Conservation (phyloP, 2,329 filamentous ascomycete species). For the Bimuria novae-zelandiae region DNA sequence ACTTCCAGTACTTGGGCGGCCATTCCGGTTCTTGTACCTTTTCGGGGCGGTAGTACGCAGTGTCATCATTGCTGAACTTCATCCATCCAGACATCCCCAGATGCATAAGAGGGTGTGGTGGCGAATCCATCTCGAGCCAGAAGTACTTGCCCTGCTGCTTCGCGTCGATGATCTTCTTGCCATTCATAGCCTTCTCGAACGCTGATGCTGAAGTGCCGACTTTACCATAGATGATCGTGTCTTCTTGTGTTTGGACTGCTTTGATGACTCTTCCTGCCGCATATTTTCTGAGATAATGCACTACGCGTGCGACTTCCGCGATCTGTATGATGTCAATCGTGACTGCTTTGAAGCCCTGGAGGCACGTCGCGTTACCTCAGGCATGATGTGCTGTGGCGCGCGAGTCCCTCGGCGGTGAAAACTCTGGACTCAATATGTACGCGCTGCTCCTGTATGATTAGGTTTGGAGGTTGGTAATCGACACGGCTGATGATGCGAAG, state of each 20-base stretch:
- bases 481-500: neutral
- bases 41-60: conserved; percentile 75
- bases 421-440: neutral
- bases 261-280: conserved; percentile 82
- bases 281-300: conserved; percentile 81
- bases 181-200: conserved; percentile 73
- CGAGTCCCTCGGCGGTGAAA: neutral
- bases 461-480: neutral
- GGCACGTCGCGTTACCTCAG: conserved; percentile 36
- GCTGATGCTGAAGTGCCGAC: conserved; percentile 77
- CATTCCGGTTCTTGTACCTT: conserved; percentile 66
- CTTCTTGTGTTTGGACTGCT: conserved; percentile 73
- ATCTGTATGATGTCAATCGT: conserved; percentile 44
- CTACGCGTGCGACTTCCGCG: conserved; percentile 74
- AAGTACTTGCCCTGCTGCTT: conserved; percentile 97
- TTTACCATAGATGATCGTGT: conserved; percentile 87
- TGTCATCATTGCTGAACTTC: conserved; percentile 78
- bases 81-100: conserved; percentile 81
- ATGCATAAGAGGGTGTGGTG: conserved; percentile 88
- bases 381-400: conserved; percentile 28
- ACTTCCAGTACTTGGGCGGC: conserved; percentile 92
- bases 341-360: neutral
- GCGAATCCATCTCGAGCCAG: conserved; percentile 77
- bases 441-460: neutral
- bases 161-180: conserved; percentile 72